These are phyloP conservation scores for Cryptococcus sp. DNA, from an alignment of 1,284 basidiomycete genomes.

Conservation along the genomic window DNA sequence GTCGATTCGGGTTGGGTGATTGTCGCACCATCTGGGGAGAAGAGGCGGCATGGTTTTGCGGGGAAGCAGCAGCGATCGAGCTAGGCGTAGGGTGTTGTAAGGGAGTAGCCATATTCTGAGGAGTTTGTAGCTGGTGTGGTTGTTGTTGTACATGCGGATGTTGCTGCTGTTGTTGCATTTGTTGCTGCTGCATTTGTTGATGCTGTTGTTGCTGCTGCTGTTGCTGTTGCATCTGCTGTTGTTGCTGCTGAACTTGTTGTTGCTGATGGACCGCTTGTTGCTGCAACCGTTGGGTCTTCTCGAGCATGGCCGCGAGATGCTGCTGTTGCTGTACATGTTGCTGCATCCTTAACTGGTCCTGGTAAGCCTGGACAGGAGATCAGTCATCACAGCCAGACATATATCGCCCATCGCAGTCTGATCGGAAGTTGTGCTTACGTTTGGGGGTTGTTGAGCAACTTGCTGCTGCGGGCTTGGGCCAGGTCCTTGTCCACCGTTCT, in stretches of 20 bases:
- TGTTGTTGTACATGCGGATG: constrained; percentile 9
- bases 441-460: constrained; percentile 19
- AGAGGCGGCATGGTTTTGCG: constrained; percentile 8
- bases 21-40: constrained; percentile 22
- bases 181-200: constrained; percentile 5
- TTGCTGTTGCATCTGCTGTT: constrained; percentile 14
- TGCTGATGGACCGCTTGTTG: constrained; percentile 20
- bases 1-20: constrained; percentile 17
- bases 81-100: constrained; percentile 11
- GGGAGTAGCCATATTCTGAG: constrained; percentile 10
- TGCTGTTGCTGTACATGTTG: constrained; percentile 21
- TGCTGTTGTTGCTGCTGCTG: constrained; percentile 12
- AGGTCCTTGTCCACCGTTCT: too few species aligned
- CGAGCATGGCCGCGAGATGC: constrained; percentile 20
- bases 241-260: constrained; percentile 12
- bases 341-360: constrained; percentile 29
- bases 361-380: constrained; percentile 17
- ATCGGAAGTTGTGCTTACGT: constrained; percentile 10
- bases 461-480: constrained; percentile 6
- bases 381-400: background rate
- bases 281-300: constrained; percentile 20
- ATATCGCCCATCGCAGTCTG: background rate
- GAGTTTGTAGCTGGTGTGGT: constrained; percentile 6
- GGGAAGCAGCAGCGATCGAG: constrained; percentile 13
- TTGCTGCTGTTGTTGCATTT: constrained; percentile 7